Percentiles rank a stretch among this genome's conserved stretches.
Conservation (phyloP, 1,139 yeast genomes). For the Yamadazyma dendronema region DNA sequence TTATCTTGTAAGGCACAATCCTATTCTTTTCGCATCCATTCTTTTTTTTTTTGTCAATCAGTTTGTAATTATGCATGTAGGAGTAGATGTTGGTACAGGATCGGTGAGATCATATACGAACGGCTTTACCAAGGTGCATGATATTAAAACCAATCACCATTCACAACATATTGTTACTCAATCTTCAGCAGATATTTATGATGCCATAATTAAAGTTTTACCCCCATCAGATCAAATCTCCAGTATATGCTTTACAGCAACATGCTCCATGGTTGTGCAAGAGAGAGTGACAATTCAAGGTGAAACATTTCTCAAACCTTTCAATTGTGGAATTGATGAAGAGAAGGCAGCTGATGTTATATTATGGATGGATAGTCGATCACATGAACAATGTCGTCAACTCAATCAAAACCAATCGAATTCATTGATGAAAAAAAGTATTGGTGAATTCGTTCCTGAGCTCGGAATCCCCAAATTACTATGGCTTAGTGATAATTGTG, state of each 20-base stretch:
- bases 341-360: constrained; percentile 38
- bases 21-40: neutral
- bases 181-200: constrained; percentile 36
- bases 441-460: constrained; percentile 52
- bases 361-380: constrained; percentile 61
- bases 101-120: constrained; percentile 34
- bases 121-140: constrained; percentile 14
- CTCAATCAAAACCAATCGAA: constrained; percentile 25
- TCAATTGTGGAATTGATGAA: constrained; percentile 18
- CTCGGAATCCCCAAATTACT: constrained; percentile 55
- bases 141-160: constrained; percentile 11
- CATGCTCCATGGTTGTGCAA: constrained; percentile 53
- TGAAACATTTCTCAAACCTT: constrained; percentile 24
- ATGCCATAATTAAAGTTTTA: constrained; percentile 12
- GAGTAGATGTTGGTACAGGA: constrained; percentile 57
- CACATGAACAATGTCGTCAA: constrained; percentile 29
- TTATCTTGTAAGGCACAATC: too few species aligned
- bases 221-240: constrained; percentile 11
- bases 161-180: constrained; percentile 33
- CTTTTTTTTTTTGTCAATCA: neutral
- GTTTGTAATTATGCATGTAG: constrained; percentile 20
- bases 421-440: constrained; percentile 24
- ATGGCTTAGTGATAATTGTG: constrained; percentile 29
- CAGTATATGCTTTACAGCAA: constrained; percentile 40
- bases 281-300: constrained; percentile 14